These are phyloP conservation scores for Trichoderma guizhouense DNA, from an alignment of 2,329 filamentous ascomycete species.

Conservation along the genomic window DNA sequence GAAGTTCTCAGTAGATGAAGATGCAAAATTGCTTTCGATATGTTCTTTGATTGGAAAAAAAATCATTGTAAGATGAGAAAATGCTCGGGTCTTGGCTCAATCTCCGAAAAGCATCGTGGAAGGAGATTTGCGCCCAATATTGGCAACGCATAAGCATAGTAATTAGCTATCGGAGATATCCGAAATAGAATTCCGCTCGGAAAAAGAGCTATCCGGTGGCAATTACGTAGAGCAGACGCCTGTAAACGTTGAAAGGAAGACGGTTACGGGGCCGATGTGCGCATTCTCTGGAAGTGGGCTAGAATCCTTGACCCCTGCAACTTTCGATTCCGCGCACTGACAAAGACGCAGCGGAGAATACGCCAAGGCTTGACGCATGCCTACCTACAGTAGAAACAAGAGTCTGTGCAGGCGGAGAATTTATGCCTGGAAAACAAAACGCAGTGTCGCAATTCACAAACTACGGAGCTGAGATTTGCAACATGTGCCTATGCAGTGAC, in stretches of 20 bases:
- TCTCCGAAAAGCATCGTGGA: background rate
- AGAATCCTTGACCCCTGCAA: background rate
- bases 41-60: background rate
- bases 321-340: background rate
- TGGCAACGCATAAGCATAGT: background rate
- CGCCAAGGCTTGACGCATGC: background rate
- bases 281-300: background rate
- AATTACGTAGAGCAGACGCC: background rate
- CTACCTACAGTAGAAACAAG: background rate
- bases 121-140: background rate
- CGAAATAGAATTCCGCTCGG: background rate
- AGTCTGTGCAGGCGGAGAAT: background rate
- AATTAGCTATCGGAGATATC: constrained; percentile 13
- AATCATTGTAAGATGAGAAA: background rate
- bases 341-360: background rate
- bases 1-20: background rate
- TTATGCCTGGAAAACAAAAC: background rate
- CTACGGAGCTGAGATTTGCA: background rate
- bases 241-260: background rate
- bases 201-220: background rate
- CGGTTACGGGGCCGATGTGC: background rate
- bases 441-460: background rate
- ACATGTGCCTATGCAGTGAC: background rate
- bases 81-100: background rate
- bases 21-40: background rate